A percentile compares a stretch with the other conserved stretches of the same genome.
Conservation (phyloP, 129 eudicot genomes). For the Artemisia annua region DNA sequence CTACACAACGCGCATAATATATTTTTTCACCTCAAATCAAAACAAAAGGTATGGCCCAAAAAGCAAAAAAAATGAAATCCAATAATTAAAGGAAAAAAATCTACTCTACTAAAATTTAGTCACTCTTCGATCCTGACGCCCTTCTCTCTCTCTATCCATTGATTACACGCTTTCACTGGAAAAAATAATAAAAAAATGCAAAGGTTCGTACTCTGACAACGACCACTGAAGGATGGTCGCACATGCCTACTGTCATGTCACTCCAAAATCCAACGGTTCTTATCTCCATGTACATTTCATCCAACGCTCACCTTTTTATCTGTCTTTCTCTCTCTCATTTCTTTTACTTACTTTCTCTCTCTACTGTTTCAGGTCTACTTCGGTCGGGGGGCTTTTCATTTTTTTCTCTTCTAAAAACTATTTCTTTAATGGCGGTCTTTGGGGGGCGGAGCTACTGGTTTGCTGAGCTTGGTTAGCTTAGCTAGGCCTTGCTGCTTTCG, state of each 20-base stretch:
- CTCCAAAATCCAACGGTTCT: constrained; percentile 62
- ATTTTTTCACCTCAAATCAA: background rate
- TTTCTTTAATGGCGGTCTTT: constrained; percentile 29
- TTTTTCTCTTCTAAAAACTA: too few relatives aligned
- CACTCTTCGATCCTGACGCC: constrained; percentile 41
- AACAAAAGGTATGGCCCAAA: constrained; percentile 34
- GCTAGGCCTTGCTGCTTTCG: background rate
- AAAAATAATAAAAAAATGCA: background rate
- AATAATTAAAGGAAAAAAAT: constrained; percentile 39
- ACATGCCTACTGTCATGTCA: constrained; percentile 97
- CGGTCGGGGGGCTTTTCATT: constrained; percentile 30
- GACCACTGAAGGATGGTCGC: constrained; percentile 99
- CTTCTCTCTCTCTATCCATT: constrained; percentile 36
- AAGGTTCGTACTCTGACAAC: constrained; percentile 99
- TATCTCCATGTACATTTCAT: constrained; percentile 68
- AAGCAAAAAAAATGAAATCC: constrained; percentile 29
- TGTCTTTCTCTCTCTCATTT: constrained; percentile 26
- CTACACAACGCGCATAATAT: background rate
- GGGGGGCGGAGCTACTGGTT: constrained; percentile 23
- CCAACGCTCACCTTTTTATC: constrained; percentile 47
- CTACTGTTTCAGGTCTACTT: constrained; percentile 47
- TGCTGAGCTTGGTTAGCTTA: constrained; percentile 41
- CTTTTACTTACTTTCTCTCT: constrained; percentile 31
- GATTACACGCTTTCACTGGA: constrained; percentile 39
- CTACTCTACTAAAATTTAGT: background rate